Percentiles rank a stretch among this genome's conserved stretches.
Conservation (phyloP, 139 green algal genomes). For the Yamagishiella unicocca region DNA sequence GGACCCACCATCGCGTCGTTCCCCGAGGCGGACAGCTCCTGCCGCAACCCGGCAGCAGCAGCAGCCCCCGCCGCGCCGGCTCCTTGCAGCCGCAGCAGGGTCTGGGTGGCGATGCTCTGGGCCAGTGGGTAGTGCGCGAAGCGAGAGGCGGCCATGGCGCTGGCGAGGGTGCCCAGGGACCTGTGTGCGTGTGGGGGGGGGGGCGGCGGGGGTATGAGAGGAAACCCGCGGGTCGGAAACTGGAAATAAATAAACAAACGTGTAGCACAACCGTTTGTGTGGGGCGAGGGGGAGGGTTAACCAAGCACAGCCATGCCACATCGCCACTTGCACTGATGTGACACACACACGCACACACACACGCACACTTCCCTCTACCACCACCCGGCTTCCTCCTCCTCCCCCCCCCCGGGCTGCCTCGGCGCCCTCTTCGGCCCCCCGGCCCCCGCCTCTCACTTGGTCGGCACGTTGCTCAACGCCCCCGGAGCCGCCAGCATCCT, state of each 20-base stretch:
- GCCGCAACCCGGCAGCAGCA: neutral
- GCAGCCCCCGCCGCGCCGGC: neutral
- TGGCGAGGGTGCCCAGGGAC: conserved; percentile 20
- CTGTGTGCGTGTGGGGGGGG: neutral
- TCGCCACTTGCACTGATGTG: too few species aligned
- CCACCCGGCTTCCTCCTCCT: too few species aligned
- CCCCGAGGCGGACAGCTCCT: neutral
- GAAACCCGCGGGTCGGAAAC: too few species aligned
- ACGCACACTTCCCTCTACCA: too few species aligned
- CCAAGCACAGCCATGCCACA: too few species aligned
- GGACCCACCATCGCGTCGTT: conserved; percentile 20
- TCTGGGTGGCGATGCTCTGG: neutral
- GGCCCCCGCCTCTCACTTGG: neutral
- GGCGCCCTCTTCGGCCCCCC: too few species aligned
- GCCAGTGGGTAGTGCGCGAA: conserved; percentile 20
- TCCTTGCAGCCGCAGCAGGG: neutral
- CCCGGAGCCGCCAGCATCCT: neutral
- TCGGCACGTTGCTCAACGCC: neutral
- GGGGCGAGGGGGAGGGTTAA: too few species aligned
- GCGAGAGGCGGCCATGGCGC: conserved; percentile 8
- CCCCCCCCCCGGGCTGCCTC: too few species aligned
- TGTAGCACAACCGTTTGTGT: too few species aligned
- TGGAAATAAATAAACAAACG: too few species aligned
- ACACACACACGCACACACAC: too few species aligned
- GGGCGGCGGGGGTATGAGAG: neutral